These are phyloP conservation scores for Acidiella bohemica DNA, from an alignment of 495 filamentous ascomycete species.

Conservation along the genomic window DNA sequence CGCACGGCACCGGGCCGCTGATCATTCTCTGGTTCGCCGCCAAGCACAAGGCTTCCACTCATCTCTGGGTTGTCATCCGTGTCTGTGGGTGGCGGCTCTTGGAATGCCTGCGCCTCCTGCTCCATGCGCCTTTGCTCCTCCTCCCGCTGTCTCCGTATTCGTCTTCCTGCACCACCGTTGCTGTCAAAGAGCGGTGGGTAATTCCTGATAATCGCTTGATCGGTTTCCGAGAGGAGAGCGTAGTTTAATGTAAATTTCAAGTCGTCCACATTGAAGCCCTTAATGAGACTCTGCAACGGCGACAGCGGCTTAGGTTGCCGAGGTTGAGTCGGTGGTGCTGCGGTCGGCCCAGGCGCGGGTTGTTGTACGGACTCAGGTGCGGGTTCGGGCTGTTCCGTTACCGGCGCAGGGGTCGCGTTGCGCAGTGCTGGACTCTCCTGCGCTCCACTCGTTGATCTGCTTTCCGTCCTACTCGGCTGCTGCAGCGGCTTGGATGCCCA, in stretches of 20 bases:
- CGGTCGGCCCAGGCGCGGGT: background rate
- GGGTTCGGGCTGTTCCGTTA: conserved; percentile 1
- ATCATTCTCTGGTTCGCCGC: conserved; percentile 74
- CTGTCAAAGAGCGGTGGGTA: conserved; percentile 72
- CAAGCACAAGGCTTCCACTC: conserved; percentile 68
- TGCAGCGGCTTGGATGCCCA: conserved; percentile 76
- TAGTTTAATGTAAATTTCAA: conserved; percentile 50
- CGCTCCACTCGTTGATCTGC: conserved; percentile 63
- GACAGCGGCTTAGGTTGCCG: conserved; percentile 2
- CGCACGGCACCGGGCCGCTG: conserved; percentile 46
- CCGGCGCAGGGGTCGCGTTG: conserved; percentile 31
- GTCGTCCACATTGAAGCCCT: conserved; percentile 41
- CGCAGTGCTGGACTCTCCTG: conserved; percentile 67
- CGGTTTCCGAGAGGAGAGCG: conserved; percentile 38
- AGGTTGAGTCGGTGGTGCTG: background rate
- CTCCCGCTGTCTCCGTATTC: conserved; percentile 51
- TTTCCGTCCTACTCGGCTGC: conserved; percentile 56
- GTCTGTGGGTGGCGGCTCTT: conserved; percentile 24
- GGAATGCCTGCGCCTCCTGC: conserved; percentile 41
- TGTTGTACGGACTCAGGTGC: background rate
- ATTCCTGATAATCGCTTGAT: conserved; percentile 41
- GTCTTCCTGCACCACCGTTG: conserved; percentile 61
- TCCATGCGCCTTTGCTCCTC: conserved; percentile 50
- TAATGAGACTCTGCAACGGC: conserved; percentile 27
- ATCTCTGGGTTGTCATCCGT: conserved; percentile 48